Evolutionary conservation across 2,329 filamentous ascomycete species (phyloP).

Genomic region (Aspergillus sp.): DNA sequence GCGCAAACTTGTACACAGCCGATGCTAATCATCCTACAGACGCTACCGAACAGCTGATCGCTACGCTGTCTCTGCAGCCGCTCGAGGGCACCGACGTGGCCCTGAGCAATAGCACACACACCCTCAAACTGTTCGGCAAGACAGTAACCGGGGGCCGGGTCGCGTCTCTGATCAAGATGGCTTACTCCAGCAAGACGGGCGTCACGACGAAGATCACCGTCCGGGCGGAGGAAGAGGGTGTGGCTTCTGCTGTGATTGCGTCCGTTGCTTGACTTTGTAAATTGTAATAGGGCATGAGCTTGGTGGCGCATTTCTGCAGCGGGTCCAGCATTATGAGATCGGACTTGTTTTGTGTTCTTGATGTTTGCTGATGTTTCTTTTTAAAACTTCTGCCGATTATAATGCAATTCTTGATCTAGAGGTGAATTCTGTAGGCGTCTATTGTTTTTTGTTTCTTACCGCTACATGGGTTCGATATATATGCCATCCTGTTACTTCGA

Average conservation of each 20-base stretch:
- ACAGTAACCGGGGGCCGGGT: conserved; percentile 88
- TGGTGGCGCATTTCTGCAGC: conserved; percentile 15
- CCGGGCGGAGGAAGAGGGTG: conserved; percentile 86
- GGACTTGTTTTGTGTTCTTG: conserved; percentile 15
- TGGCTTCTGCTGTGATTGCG: conserved; percentile 79
- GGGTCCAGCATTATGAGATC: conserved; percentile 24
- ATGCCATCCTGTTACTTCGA: no score
- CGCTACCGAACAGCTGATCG: conserved; percentile 86
- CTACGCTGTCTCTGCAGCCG: conserved; percentile 84
- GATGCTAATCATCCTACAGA: conserved; percentile 55
- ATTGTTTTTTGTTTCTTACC: conserved; percentile 5
- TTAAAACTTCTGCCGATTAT: conserved; percentile 13
- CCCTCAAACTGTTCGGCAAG: conserved; percentile 94
- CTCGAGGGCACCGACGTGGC: conserved; percentile 92
- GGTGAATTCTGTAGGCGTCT: conserved; percentile 16
- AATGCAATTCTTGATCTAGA: conserved; percentile 21
- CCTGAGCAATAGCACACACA: conserved; percentile 84
- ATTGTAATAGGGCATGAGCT: conserved; percentile 15
- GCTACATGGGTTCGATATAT: conserved; percentile 5
- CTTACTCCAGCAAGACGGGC: conserved; percentile 85
- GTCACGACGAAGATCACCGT: conserved; percentile 95
- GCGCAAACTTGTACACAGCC: background rate
- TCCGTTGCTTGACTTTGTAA: conserved; percentile 65
- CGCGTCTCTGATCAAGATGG: conserved; percentile 85
- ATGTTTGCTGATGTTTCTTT: conserved; percentile 7